Conservation (phyloP, 257 asterid species). For the Solanum okadae region DNA sequence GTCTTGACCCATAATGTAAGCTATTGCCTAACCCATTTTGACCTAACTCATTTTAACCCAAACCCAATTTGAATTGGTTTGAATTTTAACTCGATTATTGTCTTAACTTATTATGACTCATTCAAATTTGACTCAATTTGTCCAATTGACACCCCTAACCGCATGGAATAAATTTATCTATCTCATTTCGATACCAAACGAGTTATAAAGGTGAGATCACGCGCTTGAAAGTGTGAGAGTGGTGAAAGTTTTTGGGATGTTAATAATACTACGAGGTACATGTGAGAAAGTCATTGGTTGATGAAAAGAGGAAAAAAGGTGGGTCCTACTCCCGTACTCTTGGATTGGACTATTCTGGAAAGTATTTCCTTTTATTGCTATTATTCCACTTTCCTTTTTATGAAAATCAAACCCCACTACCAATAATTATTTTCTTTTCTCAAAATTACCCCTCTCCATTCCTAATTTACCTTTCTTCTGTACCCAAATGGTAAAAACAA, state of each 20-base stretch:
- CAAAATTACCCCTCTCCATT: background rate
- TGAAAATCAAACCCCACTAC: conserved; percentile 31
- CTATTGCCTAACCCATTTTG: too few relatives aligned
- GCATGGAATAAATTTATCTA: background rate
- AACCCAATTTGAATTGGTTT: too few relatives aligned
- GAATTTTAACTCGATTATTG: too few relatives aligned
- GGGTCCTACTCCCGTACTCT: conserved; percentile 49
- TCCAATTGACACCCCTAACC: too few relatives aligned
- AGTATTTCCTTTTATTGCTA: conserved; percentile 56
- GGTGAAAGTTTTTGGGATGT: background rate
- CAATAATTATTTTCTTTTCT: background rate
- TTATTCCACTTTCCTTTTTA: conserved; percentile 65
- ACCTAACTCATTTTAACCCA: too few relatives aligned
- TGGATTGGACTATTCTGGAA: conserved; percentile 72
- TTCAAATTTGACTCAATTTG: too few relatives aligned
- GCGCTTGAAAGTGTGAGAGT: conserved; percentile 15
- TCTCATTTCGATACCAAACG: background rate
- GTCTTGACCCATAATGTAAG: too few relatives aligned
- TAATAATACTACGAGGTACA: conserved; percentile 58
- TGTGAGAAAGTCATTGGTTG: conserved; percentile 12
- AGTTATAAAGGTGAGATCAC: background rate
- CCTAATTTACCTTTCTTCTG: background rate
- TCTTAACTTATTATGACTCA: too few relatives aligned
- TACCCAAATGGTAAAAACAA: conserved; percentile 13
- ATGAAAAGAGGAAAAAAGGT: conserved; percentile 29